Conservation (phyloP, 140 eudicot species). For the Anethum foeniculum region DNA sequence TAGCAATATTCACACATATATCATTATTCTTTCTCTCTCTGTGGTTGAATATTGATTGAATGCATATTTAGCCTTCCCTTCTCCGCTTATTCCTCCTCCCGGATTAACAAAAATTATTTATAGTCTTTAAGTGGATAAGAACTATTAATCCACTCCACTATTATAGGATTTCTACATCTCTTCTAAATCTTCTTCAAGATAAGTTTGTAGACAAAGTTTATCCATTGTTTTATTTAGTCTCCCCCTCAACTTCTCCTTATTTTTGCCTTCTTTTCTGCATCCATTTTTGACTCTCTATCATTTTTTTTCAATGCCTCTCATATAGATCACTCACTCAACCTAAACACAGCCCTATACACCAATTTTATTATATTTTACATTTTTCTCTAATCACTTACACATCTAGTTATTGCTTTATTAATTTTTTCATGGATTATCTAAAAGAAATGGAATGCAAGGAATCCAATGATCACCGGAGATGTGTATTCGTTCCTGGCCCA, state of each 20-base stretch:
- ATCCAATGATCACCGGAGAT: constrained; percentile 46
- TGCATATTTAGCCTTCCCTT: constrained; percentile 6
- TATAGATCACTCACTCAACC: constrained; percentile 9
- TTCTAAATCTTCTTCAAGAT: constrained; percentile 13
- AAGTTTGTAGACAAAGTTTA: constrained; percentile 1
- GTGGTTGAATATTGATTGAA: background rate
- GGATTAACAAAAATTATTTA: background rate
- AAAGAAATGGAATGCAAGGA: constrained; percentile 66
- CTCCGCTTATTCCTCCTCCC: constrained; percentile 14
- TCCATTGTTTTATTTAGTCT: constrained; percentile 11
- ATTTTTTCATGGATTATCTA: constrained; percentile 26
- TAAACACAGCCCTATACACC: background rate
- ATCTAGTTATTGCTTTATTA: background rate
- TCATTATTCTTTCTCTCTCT: constrained; percentile 9
- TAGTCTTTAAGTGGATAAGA: constrained; percentile 23
- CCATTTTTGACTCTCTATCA: background rate
- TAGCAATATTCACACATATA: constrained; percentile 18
- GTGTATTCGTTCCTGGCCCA: constrained; percentile 47
- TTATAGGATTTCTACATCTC: constrained; percentile 13
- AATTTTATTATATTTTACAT: background rate
- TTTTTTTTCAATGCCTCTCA: background rate
- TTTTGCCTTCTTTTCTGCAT: constrained; percentile 9
- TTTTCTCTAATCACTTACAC: background rate
- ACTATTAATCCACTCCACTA: constrained; percentile 20
- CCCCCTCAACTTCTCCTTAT: constrained; percentile 10